These are phyloP conservation scores for Dendrocalamus latiflorus DNA, from an alignment of 202 grass and related monocot species.

Conservation along the genomic window DNA sequence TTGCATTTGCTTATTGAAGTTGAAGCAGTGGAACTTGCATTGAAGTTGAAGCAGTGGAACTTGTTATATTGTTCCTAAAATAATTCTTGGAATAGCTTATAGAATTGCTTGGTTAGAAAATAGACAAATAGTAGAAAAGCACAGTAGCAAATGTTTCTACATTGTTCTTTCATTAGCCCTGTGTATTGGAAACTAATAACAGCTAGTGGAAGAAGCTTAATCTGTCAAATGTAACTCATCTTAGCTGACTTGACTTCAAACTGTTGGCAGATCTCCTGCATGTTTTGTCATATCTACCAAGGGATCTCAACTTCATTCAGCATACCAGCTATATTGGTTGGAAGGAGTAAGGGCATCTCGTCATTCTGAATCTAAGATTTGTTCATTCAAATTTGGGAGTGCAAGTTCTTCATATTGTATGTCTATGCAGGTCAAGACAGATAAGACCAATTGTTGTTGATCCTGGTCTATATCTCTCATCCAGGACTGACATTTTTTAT, in stretches of 20 bases:
- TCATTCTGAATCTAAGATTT: background rate
- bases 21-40: too few species aligned
- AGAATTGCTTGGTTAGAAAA: background rate
- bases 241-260: conserved; percentile 14
- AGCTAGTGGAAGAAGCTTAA: background rate
- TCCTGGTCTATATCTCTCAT: too few species aligned
- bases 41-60: too few species aligned
- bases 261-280: conserved; percentile 80
- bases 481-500: too few species aligned
- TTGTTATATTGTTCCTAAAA: background rate
- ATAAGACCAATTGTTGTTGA: too few species aligned
- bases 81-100: background rate
- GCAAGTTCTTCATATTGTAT: conserved; percentile 28
- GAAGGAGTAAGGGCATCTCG: conserved; percentile 70
- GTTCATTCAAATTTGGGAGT: background rate
- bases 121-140: background rate
- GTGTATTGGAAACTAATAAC: background rate
- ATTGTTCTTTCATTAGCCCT: background rate
- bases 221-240: background rate
- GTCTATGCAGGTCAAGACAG: conserved; percentile 52
- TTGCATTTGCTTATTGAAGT: too few species aligned
- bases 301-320: conserved; percentile 91
- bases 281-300: conserved; percentile 86
- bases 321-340: conserved; percentile 88
- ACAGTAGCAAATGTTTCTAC: background rate